A percentile compares a stretch with the other conserved stretches of the same genome.
These are phyloP conservation scores for Sporothrix brasiliensis DNA, from an alignment of 2,329 filamentous ascomycete species.

Conservation along the genomic window DNA sequence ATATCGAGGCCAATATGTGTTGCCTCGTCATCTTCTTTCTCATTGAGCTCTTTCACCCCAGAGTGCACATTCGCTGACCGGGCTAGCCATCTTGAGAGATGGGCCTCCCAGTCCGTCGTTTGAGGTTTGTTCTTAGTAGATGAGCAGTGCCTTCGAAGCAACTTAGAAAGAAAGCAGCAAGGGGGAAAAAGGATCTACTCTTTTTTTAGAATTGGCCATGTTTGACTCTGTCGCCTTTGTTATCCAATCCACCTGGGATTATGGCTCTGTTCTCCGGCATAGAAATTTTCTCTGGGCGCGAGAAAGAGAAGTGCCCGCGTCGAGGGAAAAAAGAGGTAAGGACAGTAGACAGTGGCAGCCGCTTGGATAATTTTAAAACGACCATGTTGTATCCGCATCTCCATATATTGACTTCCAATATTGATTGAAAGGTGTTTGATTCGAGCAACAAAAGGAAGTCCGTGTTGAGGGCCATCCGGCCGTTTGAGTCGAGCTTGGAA, in stretches of 20 bases:
- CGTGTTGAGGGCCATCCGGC: background rate
- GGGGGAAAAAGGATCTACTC: background rate
- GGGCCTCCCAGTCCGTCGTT: conserved; percentile 29
- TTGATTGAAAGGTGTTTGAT: background rate
- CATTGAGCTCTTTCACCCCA: background rate
- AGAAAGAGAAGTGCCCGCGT: no score
- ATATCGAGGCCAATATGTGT: background rate
- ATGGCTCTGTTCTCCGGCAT: background rate
- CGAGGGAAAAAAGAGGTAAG: background rate
- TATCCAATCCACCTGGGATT: background rate
- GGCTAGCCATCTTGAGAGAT: conserved; percentile 31
- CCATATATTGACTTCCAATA: background rate
- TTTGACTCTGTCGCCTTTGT: background rate
- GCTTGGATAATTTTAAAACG: background rate
- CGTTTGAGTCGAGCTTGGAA: background rate
- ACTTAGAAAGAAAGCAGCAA: background rate
- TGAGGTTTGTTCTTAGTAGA: conserved; percentile 27
- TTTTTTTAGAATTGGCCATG: background rate
- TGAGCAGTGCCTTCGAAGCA: background rate
- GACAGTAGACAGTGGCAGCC: background rate
- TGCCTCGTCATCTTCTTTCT: background rate
- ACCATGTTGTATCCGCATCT: background rate
- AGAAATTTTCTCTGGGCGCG: background rate
- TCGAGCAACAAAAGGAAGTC: background rate
- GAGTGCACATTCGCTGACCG: background rate